phyloP scores from a whole-genome alignment of 2,329 filamentous ascomycete species.

The Lachnellula arida region DNA sequence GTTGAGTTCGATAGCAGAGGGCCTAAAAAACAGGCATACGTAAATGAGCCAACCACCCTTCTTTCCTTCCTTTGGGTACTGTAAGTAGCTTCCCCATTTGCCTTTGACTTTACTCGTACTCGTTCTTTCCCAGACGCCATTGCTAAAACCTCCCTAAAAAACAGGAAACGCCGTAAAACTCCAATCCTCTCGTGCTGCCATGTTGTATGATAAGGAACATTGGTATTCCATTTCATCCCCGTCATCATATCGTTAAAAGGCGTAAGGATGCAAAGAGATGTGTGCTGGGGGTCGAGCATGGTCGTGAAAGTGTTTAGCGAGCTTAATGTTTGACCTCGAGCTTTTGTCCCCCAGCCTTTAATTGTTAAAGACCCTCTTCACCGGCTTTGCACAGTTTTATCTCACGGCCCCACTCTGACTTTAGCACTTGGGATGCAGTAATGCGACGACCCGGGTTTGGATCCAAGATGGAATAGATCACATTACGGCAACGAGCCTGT shows the following conservation, averaged over 20 bases:
- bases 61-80: not conserved
- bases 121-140: not conserved
- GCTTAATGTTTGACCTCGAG: constrained; percentile 13
- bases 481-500: constrained; percentile 93
- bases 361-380: constrained; percentile 78
- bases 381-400: constrained; percentile 96
- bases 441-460: constrained; percentile 90
- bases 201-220: not conserved
- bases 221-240: not conserved
- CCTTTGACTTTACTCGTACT: not conserved
- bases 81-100: not conserved
- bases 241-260: not conserved
- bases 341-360: constrained; percentile 12
- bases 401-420: constrained; percentile 97
- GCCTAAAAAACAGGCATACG: not conserved
- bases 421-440: constrained; percentile 92
- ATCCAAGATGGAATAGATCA: constrained; percentile 97
- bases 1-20: not conserved
- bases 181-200: not conserved
- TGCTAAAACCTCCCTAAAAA: not conserved
- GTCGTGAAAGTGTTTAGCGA: constrained; percentile 9
- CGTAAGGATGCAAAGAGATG: constrained; percentile 1
- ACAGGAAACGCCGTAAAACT: not conserved
- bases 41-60: not conserved
- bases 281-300: constrained; percentile 4